Evolutionary conservation across 306 rosid species (phyloP).

Genomic region (Cicer arietinum): DNA sequence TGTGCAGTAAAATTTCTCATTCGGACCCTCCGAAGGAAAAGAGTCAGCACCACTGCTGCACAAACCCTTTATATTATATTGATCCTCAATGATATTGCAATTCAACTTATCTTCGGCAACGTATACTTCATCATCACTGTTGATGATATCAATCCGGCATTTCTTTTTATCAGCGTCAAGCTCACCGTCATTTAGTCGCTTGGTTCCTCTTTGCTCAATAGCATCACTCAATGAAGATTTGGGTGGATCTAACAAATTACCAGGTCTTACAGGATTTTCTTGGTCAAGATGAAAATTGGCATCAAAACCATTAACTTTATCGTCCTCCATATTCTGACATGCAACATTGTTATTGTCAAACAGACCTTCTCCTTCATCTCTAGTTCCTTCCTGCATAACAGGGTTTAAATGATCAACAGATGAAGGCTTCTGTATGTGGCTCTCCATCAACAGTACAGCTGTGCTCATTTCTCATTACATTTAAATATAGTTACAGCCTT

Average conservation of each 20-base stretch:
- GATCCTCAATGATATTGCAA: conserved; percentile 46
- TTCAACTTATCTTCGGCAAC: conserved; percentile 48
- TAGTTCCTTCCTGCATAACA: conserved; percentile 50
- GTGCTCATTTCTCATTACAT: conserved; percentile 50
- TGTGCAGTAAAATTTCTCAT: conserved; percentile 65
- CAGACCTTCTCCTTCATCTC: conserved; percentile 44
- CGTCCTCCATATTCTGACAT: conserved; percentile 43
- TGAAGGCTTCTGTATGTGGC: conserved; percentile 46
- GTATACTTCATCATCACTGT: conserved; percentile 53
- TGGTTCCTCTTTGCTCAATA: conserved; percentile 64
- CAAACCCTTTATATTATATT: conserved; percentile 44
- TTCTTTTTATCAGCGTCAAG: conserved; percentile 60
- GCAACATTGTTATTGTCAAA: conserved; percentile 46
- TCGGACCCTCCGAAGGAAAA: conserved; percentile 49
- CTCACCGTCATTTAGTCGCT: conserved; percentile 62
- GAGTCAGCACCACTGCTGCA: conserved; percentile 42
- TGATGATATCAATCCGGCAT: conserved; percentile 50
- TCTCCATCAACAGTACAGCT: conserved; percentile 47
- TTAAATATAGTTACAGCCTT: conserved; percentile 42
- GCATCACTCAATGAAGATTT: conserved; percentile 49
- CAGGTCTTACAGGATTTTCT: conserved; percentile 45
- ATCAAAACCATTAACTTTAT: conserved; percentile 52
- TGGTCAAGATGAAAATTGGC: conserved; percentile 48
- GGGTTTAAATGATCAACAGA: conserved; percentile 47
- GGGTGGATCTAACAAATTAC: conserved; percentile 44